These are phyloP conservation scores for Setaria viridis DNA, from an alignment of 202 grass and related monocot species.

Conservation along the genomic window DNA sequence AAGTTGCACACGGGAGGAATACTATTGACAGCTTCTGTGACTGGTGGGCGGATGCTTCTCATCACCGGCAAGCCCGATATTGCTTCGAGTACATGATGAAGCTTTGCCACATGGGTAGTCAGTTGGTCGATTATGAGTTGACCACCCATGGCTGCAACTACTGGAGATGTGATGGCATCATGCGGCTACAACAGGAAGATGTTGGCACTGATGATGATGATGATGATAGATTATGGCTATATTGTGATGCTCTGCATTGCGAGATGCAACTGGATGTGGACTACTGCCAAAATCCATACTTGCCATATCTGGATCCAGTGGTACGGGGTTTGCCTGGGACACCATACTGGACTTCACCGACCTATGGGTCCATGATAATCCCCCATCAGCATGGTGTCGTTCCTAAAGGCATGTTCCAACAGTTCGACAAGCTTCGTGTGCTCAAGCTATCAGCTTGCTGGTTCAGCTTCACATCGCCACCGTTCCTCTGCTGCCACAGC, in stretches of 20 bases:
- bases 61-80: too few relatives aligned
- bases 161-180: constrained; percentile 25
- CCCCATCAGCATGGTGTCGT: fast-evolving
- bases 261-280: neutral
- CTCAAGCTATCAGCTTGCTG: neutral
- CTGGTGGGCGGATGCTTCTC: too few relatives aligned
- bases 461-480: neutral
- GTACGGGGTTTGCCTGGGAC: too few relatives aligned
- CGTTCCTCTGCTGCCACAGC: constrained; percentile 20
- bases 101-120: neutral
- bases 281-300: neutral
- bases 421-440: neutral
- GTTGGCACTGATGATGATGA: neutral
- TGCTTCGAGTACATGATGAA: constrained; percentile 7
- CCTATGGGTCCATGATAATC: neutral
- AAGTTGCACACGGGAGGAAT: too few relatives aligned
- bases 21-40: too few relatives aligned
- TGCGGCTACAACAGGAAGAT: neutral
- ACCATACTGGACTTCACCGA: constrained; percentile 25
- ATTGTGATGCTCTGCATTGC: neutral
- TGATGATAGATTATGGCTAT: neutral
- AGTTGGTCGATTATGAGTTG: neutral
- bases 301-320: too few relatives aligned
- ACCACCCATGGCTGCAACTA: neutral
- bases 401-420: constrained; percentile 15